Percentiles rank a stretch among this genome's conserved stretches.
These are phyloP conservation scores for Metschnikowia drakensbergensis DNA, from an alignment of 805 yeast species.

Conservation along the genomic window DNA sequence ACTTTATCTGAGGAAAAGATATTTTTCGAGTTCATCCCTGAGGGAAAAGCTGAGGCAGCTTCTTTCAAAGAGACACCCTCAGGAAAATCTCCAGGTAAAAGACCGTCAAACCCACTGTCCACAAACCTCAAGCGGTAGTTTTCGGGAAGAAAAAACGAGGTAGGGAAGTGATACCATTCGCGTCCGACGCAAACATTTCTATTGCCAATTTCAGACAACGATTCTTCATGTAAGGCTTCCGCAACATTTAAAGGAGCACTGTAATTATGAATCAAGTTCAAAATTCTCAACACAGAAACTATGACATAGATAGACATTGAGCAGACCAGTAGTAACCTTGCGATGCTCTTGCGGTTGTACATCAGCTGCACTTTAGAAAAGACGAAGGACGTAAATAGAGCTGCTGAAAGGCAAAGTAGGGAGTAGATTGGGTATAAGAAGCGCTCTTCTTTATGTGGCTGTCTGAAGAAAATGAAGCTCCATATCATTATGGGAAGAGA, in stretches of 20 bases:
- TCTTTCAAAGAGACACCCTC: slow-evolving; percentile 33
- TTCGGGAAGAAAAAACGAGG: slow-evolving; percentile 74
- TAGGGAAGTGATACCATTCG: slow-evolving; percentile 93
- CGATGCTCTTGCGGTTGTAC: slow-evolving; percentile 4
- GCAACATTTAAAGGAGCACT: slow-evolving; percentile 68
- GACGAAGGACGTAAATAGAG: slow-evolving; percentile 38
- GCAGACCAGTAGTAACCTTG: slow-evolving; percentile 13
- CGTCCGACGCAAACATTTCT: slow-evolving; percentile 80
- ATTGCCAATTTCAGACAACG: slow-evolving; percentile 16
- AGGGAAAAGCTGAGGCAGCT: slow-evolving; percentile 48
- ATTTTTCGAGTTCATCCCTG: slow-evolving; percentile 73
- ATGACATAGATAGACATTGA: slow-evolving; percentile 30
- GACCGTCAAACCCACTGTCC: slow-evolving; percentile 76
- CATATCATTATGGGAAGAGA: slow-evolving; percentile 57
- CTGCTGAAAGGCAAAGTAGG: slow-evolving; percentile 58
- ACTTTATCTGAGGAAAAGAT: slow-evolving; percentile 58
- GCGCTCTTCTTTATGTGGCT: slow-evolving; percentile 92
- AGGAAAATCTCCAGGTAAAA: slow-evolving; percentile 81
- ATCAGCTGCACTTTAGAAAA: slow-evolving; percentile 7
- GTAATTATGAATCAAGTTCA: slow-evolving; percentile 63
- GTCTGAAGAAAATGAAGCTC: slow-evolving; percentile 61
- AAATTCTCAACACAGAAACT: slow-evolving; percentile 45
- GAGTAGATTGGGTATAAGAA: slow-evolving; percentile 85
- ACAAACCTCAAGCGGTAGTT: slow-evolving; percentile 64
- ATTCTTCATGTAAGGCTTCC: slow-evolving; percentile 31